phyloP scores from a whole-genome alignment of 441 rosid species.

The Jatropha podagrica region DNA sequence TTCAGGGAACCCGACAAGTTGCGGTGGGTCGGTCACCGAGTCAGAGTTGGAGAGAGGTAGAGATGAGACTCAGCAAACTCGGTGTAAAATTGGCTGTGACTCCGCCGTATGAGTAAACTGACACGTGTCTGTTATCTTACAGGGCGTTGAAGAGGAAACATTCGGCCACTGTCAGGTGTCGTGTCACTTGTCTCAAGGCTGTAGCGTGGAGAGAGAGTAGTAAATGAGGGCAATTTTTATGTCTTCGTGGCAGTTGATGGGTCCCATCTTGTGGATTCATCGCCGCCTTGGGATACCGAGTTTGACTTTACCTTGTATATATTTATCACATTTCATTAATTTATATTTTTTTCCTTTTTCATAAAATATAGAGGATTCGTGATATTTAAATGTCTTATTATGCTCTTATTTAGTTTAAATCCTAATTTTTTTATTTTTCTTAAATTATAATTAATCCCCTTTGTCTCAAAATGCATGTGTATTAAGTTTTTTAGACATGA shows the following conservation, averaged over 20 bases:
- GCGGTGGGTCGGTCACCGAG: conserved; percentile 29
- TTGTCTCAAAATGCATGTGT: no score
- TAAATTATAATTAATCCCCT: no score
- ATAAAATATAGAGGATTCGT: neutral
- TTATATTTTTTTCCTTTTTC: neutral
- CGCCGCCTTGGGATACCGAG: neutral
- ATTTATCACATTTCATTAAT: neutral
- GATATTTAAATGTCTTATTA: no score
- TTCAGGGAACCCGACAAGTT: conserved; percentile 26
- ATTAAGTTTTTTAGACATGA: no score
- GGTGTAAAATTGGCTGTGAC: neutral
- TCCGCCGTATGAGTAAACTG: neutral
- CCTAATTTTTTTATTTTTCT: no score
- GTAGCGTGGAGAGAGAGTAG: neutral
- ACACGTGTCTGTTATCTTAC: neutral
- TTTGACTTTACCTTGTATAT: conserved; percentile 12
- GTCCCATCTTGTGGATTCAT: neutral
- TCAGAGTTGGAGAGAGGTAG: conserved; percentile 52
- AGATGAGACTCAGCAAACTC: conserved; percentile 25
- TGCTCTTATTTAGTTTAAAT: no score
- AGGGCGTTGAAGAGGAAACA: neutral
- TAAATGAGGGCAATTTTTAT: neutral
- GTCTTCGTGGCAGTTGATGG: conserved; percentile 3
- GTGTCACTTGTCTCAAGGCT: conserved; percentile 6
- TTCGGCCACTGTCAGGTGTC: conserved; percentile 5